phyloP scores from a whole-genome alignment of 2,329 filamentous ascomycete genomes.

The Pseudogymnoascus sp. region DNA sequence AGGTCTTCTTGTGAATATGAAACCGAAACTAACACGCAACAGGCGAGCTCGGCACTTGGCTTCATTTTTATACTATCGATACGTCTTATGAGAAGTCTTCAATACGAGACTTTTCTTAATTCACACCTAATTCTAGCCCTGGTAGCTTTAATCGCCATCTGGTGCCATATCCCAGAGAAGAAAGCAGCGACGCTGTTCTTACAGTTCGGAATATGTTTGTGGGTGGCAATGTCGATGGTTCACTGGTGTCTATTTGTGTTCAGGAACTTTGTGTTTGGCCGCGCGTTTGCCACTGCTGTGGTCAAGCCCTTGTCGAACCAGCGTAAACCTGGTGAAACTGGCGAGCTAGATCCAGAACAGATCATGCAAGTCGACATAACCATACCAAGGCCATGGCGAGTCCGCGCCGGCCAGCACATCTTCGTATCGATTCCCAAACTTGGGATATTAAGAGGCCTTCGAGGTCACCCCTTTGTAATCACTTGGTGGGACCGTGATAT shows the following conservation, averaged over 20 bases:
- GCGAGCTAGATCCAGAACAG: not conserved
- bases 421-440: conserved; percentile 13
- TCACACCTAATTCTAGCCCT: conserved; percentile 10
- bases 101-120: conserved; percentile 14
- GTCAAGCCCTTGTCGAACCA: conserved; percentile 8
- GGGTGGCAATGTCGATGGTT: not conserved
- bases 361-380: conserved; percentile 12
- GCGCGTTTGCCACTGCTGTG: conserved; percentile 10
- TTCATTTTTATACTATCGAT: conserved; percentile 13
- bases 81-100: not conserved
- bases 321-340: no score
- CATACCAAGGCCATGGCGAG: conserved; percentile 12
- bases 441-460: conserved; percentile 9
- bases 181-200: conserved; percentile 12
- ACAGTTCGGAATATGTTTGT: conserved; percentile 10
- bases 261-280: conserved; percentile 12
- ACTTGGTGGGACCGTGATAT: conserved; percentile 12
- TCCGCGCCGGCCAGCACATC: conserved; percentile 13
- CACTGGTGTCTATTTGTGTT: conserved; percentile 12
- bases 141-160: conserved; percentile 5
- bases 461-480: conserved; percentile 15
- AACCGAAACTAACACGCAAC: not conserved
- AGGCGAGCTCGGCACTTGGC: conserved; percentile 9
- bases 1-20: not conserved
- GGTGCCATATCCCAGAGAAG: conserved; percentile 9